phyloP scores from a whole-genome alignment of 2,329 filamentous ascomycete genomes.

The Hysterium pulicare region DNA sequence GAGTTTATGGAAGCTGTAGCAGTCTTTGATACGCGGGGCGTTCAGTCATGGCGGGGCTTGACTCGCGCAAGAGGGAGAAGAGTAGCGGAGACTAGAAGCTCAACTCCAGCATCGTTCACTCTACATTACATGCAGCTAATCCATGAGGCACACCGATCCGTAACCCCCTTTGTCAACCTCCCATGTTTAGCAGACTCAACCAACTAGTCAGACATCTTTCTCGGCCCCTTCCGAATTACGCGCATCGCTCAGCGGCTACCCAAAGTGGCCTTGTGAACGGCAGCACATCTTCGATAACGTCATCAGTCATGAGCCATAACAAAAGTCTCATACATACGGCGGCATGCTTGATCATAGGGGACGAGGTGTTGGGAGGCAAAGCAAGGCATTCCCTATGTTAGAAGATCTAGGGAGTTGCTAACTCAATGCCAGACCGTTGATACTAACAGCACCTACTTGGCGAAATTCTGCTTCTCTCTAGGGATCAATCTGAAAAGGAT shows the following conservation, averaged over 20 bases:
- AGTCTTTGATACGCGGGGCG: too few relatives aligned
- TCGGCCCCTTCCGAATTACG: slow-evolving; percentile 57
- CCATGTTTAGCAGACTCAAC: slow-evolving; percentile 73
- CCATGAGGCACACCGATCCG: neutral
- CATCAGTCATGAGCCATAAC: slow-evolving; percentile 50
- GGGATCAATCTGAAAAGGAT: slow-evolving; percentile 73
- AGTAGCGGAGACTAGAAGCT: neutral
- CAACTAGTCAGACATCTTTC: slow-evolving; percentile 71
- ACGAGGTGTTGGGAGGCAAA: slow-evolving; percentile 94
- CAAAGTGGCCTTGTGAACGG: slow-evolving; percentile 37
- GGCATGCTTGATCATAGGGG: slow-evolving; percentile 92
- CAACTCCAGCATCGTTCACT: neutral
- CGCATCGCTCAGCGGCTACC: slow-evolving; percentile 45
- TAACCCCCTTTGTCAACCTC: too few relatives aligned
- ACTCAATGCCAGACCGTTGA: slow-evolving; percentile 54
- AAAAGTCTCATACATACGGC: slow-evolving; percentile 78
- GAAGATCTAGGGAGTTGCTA: slow-evolving; percentile 13
- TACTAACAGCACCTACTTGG: slow-evolving; percentile 63
- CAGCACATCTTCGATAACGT: slow-evolving; percentile 29
- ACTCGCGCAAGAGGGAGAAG: neutral
- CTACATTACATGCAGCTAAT: neutral
- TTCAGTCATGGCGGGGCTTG: slow-evolving; percentile 4
- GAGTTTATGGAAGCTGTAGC: too few relatives aligned
- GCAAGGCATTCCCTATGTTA: slow-evolving; percentile 44
- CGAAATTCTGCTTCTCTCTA: slow-evolving; percentile 63